Evolutionary conservation across 1,139 yeast genomes (phyloP).

Genomic region (Yamadazyma friedrichii): DNA sequence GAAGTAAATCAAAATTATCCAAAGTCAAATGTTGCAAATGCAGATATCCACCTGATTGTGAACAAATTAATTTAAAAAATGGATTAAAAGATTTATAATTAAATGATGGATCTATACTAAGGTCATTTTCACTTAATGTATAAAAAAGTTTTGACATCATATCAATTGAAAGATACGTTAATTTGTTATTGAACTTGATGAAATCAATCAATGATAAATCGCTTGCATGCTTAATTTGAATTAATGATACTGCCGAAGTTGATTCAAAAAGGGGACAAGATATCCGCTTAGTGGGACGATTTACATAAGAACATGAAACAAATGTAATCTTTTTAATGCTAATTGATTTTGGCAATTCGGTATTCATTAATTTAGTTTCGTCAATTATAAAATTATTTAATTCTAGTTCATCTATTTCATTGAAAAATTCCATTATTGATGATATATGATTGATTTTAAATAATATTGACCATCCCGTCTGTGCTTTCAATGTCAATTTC

Average conservation of each 20-base stretch:
- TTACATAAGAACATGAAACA: slow-evolving; percentile 26
- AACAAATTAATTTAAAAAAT: slow-evolving; percentile 44
- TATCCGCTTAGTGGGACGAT: slow-evolving; percentile 17
- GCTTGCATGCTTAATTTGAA: slow-evolving; percentile 35
- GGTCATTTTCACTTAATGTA: slow-evolving; percentile 9
- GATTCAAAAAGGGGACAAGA: slow-evolving; percentile 28
- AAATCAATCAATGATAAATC: slow-evolving; percentile 53
- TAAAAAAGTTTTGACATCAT: slow-evolving; percentile 50
- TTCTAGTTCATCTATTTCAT: slow-evolving; percentile 40
- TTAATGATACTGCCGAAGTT: slow-evolving; percentile 34
- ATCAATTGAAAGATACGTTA: slow-evolving; percentile 42
- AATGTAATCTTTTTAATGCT: slow-evolving; percentile 22
- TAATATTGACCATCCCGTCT: slow-evolving; percentile 44
- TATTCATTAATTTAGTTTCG: slow-evolving; percentile 16
- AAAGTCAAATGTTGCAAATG: slow-evolving; percentile 26
- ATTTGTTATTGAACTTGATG: slow-evolving; percentile 23
- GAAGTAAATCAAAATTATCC: slow-evolving; percentile 34
- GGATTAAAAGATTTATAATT: slow-evolving; percentile 38
- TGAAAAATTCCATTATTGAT: slow-evolving; percentile 38
- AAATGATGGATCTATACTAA: slow-evolving; percentile 19
- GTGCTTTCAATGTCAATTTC: slow-evolving; percentile 34
- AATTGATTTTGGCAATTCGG: background rate
- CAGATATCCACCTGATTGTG: slow-evolving; percentile 35
- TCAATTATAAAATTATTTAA: slow-evolving; percentile 52
- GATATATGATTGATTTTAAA: slow-evolving; percentile 36